Percentiles rank a stretch among this genome's conserved stretches.
phyloP scores from a whole-genome alignment of 1,284 basidiomycete genomes.

The Puccinia sorghi region DNA sequence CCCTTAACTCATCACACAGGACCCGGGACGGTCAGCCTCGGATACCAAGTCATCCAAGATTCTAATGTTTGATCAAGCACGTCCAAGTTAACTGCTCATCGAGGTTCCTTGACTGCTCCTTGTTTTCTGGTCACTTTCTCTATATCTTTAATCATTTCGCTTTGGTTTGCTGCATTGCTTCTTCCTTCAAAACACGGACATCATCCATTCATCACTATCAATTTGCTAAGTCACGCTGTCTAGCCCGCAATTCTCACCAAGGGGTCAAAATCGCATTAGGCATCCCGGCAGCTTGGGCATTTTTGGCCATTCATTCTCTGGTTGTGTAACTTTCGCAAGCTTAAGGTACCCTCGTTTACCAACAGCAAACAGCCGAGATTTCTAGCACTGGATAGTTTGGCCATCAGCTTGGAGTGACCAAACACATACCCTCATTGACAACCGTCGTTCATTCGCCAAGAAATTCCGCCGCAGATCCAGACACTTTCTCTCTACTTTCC shows the following conservation, averaged over 20 bases:
- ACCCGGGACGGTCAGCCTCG: background rate
- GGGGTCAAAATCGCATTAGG: background rate
- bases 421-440: background rate
- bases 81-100: background rate
- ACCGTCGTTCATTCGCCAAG: background rate
- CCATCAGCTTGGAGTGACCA: background rate
- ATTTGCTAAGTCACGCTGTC: background rate
- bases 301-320: background rate
- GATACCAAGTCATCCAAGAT: background rate
- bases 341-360: background rate
- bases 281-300: background rate
- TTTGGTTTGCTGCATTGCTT: background rate
- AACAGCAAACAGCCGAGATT: background rate
- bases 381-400: background rate
- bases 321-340: background rate
- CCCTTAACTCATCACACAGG: background rate
- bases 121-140: background rate
- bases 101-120: background rate
- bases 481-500: background rate
- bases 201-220: background rate
- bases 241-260: background rate
- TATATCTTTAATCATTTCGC: background rate
- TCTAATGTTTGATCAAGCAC: slow-evolving; percentile 8
- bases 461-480: background rate
- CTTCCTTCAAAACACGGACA: background rate